A percentile compares a stretch with the other conserved stretches of the same genome.
phyloP scores from a whole-genome alignment of 768 basidiomycete species.

The Lactarius psammicola region DNA sequence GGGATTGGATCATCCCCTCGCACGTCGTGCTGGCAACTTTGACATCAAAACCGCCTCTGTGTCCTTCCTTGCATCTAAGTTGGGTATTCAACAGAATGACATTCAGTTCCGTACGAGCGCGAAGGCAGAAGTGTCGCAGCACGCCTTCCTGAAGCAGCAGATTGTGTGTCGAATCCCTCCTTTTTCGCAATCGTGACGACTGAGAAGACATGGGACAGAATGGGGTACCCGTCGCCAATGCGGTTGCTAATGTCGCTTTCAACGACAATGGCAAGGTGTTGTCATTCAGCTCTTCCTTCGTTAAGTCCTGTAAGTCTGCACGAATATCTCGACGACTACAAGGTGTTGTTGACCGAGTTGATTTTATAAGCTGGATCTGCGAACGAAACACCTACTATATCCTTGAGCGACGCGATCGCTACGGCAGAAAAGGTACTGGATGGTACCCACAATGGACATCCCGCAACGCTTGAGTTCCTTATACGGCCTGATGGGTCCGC shows the following conservation, averaged over 20 bases:
- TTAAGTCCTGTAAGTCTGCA: conserved; percentile 40
- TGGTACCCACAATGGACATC: conserved; percentile 44
- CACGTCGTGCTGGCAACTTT: conserved; percentile 27
- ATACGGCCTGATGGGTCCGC: conserved; percentile 40
- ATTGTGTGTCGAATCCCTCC: conserved; percentile 10
- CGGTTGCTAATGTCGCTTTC: conserved; percentile 47
- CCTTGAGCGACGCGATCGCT: conserved; percentile 38
- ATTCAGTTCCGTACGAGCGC: conserved; percentile 28
- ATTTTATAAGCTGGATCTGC: conserved; percentile 26
- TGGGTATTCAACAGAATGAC: conserved; percentile 26
- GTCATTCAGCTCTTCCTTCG: conserved; percentile 48
- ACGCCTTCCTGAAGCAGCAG: conserved; percentile 1
- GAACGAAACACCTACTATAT: conserved; percentile 39
- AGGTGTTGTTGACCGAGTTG: background rate
- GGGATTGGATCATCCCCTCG: conserved; percentile 28
- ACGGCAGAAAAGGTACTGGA: conserved; percentile 40
- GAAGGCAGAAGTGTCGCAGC: conserved; percentile 23
- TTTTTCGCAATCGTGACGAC: background rate
- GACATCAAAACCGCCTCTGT: conserved; percentile 30
- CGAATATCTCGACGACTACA: background rate
- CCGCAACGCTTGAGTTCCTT: conserved; percentile 43
- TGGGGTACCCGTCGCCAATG: conserved; percentile 40
- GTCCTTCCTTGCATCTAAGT: conserved; percentile 31
- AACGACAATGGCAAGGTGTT: conserved; percentile 42
- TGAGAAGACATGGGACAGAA: conserved; percentile 28